These are phyloP conservation scores for Euphorbia neoarborescens DNA, from an alignment of 441 rosid genomes.

Conservation along the genomic window DNA sequence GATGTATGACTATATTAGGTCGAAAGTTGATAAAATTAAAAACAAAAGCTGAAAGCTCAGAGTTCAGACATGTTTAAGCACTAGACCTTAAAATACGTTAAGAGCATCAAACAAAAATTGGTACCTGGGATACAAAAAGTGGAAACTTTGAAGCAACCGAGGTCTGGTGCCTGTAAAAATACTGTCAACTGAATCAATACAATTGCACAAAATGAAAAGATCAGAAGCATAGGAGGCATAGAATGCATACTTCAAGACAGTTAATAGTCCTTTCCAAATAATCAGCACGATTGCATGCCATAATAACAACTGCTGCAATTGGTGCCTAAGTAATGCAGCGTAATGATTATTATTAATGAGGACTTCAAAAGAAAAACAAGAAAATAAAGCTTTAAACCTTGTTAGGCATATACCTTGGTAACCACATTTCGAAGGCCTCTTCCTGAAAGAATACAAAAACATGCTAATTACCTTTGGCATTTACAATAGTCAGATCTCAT, in stretches of 20 bases:
- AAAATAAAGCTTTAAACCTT: neutral
- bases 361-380: conserved; percentile 9
- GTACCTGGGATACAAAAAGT: conserved; percentile 86
- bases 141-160: conserved; percentile 73
- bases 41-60: neutral
- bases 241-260: conserved; percentile 54
- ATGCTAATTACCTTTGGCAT: conserved; percentile 16
- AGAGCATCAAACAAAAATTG: conserved; percentile 6
- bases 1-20: neutral
- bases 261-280: conserved; percentile 74
- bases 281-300: conserved; percentile 99
- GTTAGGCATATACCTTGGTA: conserved; percentile 43
- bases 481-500: neutral
- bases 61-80: neutral
- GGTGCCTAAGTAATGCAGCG: conserved; percentile 41
- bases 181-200: conserved; percentile 10
- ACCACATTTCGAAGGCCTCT: conserved; percentile 53
- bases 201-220: conserved; percentile 9
- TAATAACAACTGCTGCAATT: conserved; percentile 84
- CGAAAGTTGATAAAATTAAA: neutral
- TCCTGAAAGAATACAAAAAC: conserved; percentile 39
- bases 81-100: neutral
- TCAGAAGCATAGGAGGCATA: conserved; percentile 11
- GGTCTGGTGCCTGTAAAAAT: conserved; percentile 56
- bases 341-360: conserved; percentile 17